A percentile compares a stretch with the other conserved stretches of the same genome.
Evolutionary conservation across 2,329 filamentous ascomycete species (phyloP).

Genomic region (Orbilia ellipsospora): DNA sequence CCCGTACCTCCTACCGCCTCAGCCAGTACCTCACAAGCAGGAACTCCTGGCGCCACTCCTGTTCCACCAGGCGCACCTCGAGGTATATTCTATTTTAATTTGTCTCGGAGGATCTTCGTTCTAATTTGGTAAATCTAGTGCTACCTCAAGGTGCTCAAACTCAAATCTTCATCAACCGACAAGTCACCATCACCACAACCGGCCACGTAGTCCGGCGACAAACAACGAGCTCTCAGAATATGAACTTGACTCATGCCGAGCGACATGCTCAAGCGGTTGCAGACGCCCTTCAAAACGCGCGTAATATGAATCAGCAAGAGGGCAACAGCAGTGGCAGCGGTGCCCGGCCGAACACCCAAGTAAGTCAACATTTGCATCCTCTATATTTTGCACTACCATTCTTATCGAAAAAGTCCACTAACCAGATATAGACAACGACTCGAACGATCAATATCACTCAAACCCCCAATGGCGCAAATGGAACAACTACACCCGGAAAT

Average conservation of each 20-base stretch:
- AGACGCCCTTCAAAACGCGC: neutral
- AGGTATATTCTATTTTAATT: neutral
- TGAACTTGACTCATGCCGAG: neutral
- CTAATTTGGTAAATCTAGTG: slow-evolving; percentile 7
- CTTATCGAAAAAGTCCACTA: too few relatives aligned
- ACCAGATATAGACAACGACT: too few relatives aligned
- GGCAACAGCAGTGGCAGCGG: too few relatives aligned
- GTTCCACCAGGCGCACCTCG: neutral
- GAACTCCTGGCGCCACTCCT: neutral
- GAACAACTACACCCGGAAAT: too few relatives aligned
- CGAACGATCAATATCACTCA: too few relatives aligned
- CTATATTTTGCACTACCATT: too few relatives aligned
- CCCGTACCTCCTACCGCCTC: neutral
- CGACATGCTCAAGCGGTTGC: neutral
- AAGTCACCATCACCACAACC: slow-evolving; percentile 36
- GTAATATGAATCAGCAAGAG: too few relatives aligned
- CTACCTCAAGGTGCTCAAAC: slow-evolving; percentile 9
- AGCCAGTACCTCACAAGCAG: neutral
- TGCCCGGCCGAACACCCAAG: too few relatives aligned
- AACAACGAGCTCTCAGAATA: neutral
- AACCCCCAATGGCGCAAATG: too few relatives aligned
- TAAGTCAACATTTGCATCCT: too few relatives aligned
- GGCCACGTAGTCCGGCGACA: slow-evolving; percentile 16
- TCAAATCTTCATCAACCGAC: slow-evolving; percentile 22
- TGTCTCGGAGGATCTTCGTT: neutral